phyloP scores from a whole-genome alignment of 495 filamentous ascomycete genomes.

The Barbatosphaeria neglecta region DNA sequence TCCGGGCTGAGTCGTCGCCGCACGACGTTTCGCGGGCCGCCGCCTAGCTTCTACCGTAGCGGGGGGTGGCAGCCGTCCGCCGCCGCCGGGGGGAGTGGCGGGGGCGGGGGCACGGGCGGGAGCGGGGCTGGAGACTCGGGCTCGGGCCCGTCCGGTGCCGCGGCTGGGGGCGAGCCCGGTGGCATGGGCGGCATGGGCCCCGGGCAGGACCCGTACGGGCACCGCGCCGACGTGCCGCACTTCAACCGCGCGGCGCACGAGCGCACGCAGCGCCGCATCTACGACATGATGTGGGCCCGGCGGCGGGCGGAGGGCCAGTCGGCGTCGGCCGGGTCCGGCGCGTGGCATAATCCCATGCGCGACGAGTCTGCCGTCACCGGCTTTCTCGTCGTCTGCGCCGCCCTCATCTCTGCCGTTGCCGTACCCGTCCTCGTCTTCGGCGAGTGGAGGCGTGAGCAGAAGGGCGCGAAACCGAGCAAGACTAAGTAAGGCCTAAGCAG shows the following conservation, averaged over 20 bases:
- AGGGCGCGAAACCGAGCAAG: too few species aligned
- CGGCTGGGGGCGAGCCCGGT: constrained; percentile 4
- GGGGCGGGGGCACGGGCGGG: constrained; percentile 3
- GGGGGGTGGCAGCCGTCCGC: constrained; percentile 57
- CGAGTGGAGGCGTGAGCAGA: constrained; percentile 9
- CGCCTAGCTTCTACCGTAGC: constrained; percentile 73
- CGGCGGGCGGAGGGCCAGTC: constrained; percentile 6
- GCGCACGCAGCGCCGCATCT: constrained; percentile 36
- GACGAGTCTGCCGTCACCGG: constrained; percentile 16
- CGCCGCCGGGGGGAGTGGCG: constrained; percentile 31
- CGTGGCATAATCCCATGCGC: too few species aligned
- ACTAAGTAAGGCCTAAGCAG: too few species aligned
- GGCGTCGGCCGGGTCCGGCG: not conserved
- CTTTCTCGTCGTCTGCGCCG: constrained; percentile 28
- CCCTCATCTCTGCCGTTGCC: constrained; percentile 25
- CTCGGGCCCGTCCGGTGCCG: constrained; percentile 7
- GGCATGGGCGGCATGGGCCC: constrained; percentile 30
- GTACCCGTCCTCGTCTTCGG: constrained; percentile 19
- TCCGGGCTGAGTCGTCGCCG: constrained; percentile 70
- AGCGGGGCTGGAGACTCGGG: constrained; percentile 11
- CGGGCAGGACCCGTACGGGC: constrained; percentile 31
- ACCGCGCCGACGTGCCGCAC: constrained; percentile 59
- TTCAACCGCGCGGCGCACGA: constrained; percentile 53
- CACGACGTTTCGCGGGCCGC: constrained; percentile 67
- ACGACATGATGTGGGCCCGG: constrained; percentile 20